phyloP scores from a whole-genome alignment of 1,284 basidiomycete species.

The Malassezia cuniculi region DNA sequence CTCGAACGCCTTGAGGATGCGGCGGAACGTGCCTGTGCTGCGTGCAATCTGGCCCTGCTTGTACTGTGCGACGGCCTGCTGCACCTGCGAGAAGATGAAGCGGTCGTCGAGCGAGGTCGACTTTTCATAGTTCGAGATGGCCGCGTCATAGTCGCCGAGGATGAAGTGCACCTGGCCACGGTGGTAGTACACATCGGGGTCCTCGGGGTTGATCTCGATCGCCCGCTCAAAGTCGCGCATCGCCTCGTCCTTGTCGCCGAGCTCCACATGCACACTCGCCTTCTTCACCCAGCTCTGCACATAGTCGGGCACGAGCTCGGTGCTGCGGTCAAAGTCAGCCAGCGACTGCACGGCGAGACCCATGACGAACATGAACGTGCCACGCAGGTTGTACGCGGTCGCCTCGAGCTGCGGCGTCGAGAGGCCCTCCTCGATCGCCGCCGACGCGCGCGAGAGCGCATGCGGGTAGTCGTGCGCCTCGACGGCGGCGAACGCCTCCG shows the following conservation, averaged over 20 bases:
- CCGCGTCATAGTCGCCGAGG: slow-evolving; percentile 73
- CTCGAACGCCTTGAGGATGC: slow-evolving; percentile 33
- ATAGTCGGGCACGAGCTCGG: slow-evolving; percentile 60
- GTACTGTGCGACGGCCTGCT: slow-evolving; percentile 93
- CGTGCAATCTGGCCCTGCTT: slow-evolving; percentile 66
- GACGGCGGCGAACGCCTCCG: slow-evolving; percentile 69
- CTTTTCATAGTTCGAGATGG: slow-evolving; percentile 78
- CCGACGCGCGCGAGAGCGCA: slow-evolving; percentile 65
- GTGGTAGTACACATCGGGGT: slow-evolving; percentile 97
- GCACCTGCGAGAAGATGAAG: slow-evolving; percentile 91
- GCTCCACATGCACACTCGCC: slow-evolving; percentile 94
- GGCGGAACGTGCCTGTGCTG: slow-evolving; percentile 77
- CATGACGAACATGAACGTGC: slow-evolving; percentile 71
- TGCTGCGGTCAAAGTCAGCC: slow-evolving; percentile 65
- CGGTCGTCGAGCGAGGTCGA: slow-evolving; percentile 67
- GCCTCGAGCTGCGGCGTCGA: slow-evolving; percentile 61
- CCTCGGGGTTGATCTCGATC: slow-evolving; percentile 64
- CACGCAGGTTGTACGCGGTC: slow-evolving; percentile 80
- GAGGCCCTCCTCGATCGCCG: slow-evolving; percentile 75
- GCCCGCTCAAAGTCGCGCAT: slow-evolving; percentile 87
- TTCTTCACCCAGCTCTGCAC: slow-evolving; percentile 94
- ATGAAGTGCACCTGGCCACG: slow-evolving; percentile 97
- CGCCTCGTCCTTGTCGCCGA: slow-evolving; percentile 54
- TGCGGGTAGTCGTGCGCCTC: slow-evolving; percentile 76
- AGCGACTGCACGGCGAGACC: slow-evolving; percentile 75